A percentile compares a stretch with the other conserved stretches of the same genome.
phyloP scores from a whole-genome alignment of 345 rosid genomes.

The Raphanus raphanistrum region DNA sequence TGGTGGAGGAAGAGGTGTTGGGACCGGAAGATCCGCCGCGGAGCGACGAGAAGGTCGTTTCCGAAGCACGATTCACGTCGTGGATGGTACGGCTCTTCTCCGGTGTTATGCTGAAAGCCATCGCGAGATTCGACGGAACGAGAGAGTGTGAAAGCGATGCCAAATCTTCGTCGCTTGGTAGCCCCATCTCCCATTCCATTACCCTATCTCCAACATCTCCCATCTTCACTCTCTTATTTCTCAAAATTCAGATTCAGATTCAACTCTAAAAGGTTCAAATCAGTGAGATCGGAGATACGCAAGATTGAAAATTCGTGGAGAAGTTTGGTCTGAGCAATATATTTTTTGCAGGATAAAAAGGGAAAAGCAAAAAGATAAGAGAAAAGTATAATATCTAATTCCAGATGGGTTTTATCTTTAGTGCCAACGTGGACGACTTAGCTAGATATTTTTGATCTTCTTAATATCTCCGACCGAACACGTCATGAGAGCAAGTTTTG shows the following conservation, averaged over 20 bases:
- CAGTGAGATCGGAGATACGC: not conserved
- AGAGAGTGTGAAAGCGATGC: conserved; percentile 71
- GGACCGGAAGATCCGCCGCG: conserved; percentile 38
- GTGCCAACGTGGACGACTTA: conserved; percentile 76
- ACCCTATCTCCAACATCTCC: conserved; percentile 63
- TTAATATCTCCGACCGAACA: conserved; percentile 49
- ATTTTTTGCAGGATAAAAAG: not conserved
- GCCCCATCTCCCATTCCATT: conserved; percentile 82
- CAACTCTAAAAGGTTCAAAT: not conserved
- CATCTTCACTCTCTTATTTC: conserved; percentile 20
- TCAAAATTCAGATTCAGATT: not conserved
- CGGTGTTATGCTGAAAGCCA: conserved; percentile 81
- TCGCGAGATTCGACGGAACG: conserved; percentile 72
- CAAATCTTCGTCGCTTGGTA: conserved; percentile 68
- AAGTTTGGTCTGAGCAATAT: conserved; percentile 40
- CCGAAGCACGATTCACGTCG: conserved; percentile 80
- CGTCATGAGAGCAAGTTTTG: not conserved
- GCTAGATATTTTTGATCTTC: conserved; percentile 74
- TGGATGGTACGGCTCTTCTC: conserved; percentile 50
- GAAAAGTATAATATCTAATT: conserved; percentile 60
- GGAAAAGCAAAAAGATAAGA: conserved; percentile 20
- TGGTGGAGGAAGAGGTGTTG: conserved; percentile 22
- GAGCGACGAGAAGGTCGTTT: conserved; percentile 56
- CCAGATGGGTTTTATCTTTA: conserved; percentile 48
- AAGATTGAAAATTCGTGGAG: conserved; percentile 24